Evolutionary conservation across 768 basidiomycete species (phyloP).

Genomic region (Kwoniella sp.): DNA sequence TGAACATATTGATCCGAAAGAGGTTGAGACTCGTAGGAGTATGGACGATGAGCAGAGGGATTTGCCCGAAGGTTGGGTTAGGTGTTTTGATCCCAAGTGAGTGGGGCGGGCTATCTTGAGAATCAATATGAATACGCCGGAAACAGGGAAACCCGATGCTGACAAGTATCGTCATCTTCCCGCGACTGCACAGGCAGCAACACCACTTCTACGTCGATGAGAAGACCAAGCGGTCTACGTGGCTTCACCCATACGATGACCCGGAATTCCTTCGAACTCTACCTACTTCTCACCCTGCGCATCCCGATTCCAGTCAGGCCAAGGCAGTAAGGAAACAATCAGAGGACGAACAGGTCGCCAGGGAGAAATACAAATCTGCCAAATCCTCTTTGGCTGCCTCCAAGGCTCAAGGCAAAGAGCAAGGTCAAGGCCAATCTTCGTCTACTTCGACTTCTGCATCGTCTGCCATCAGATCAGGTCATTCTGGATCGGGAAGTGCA

Average conservation of each 20-base stretch:
- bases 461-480: not conserved
- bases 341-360: slow-evolving; percentile 28
- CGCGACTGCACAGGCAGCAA: too few species aligned
- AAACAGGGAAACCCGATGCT: not conserved
- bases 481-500: not conserved
- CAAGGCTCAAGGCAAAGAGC: too few species aligned
- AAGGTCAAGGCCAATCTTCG: too few species aligned
- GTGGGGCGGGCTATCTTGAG: not conserved
- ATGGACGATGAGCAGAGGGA: slow-evolving; percentile 54
- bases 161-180: not conserved
- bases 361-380: slow-evolving; percentile 7
- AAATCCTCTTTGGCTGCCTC: not conserved
- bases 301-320: slow-evolving; percentile 49
- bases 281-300: slow-evolving; percentile 51
- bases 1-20: slow-evolving; percentile 1
- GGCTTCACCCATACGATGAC: slow-evolving; percentile 56
- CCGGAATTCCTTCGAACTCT: slow-evolving; percentile 46
- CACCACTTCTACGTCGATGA: slow-evolving; percentile 55
- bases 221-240: slow-evolving; percentile 44
- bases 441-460: not conserved
- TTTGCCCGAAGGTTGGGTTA: slow-evolving; percentile 53
- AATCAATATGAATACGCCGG: not conserved
- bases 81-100: slow-evolving; percentile 53
- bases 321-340: slow-evolving; percentile 26
- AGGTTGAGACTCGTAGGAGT: slow-evolving; percentile 36